Percentiles rank a stretch among this genome's conserved stretches.
Evolutionary conservation across 73 alveolate genomes (phyloP).

Genomic region (Effrenium voratum): DNA sequence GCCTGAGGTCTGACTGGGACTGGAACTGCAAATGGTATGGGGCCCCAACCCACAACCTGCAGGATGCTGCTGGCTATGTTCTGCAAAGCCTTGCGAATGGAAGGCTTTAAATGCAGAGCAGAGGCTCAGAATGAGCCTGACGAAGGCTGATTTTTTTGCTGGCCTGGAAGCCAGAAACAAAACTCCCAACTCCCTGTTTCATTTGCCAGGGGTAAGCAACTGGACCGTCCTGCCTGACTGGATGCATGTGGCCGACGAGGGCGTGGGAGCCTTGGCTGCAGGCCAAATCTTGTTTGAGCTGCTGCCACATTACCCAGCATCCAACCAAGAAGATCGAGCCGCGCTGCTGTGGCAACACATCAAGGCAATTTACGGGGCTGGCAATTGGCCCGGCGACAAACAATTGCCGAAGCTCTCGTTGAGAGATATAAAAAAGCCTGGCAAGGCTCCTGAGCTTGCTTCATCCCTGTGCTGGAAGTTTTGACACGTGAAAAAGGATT

Average conservation of each 20-base stretch:
- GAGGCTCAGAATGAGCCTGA: neutral
- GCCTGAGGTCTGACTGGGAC: conserved; percentile 58
- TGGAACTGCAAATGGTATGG: conserved; percentile 20
- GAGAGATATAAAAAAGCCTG: neutral
- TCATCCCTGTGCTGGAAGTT: neutral
- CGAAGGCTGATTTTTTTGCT: neutral
- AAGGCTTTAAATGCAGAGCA: neutral
- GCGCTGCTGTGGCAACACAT: neutral
- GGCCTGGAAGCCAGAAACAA: neutral
- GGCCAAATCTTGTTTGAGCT: neutral
- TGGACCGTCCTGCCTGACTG: conserved; percentile 13
- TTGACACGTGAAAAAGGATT: neutral
- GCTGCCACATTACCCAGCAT: neutral
- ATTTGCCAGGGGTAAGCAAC: conserved; percentile 7
- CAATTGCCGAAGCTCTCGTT: neutral
- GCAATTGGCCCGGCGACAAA: neutral
- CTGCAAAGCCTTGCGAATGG: conserved; percentile 7
- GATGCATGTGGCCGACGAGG: conserved; percentile 60
- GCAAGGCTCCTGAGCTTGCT: neutral
- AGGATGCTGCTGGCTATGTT: conserved; percentile 32
- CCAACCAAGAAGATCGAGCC: neutral
- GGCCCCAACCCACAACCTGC: neutral
- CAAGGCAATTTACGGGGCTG: neutral
- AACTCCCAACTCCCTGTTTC: neutral
- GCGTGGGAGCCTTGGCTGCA: conserved; percentile 4